A percentile compares a stretch with the other conserved stretches of the same genome.
Conservation (phyloP, 345 rosid species). For the Populus pruinosa region DNA sequence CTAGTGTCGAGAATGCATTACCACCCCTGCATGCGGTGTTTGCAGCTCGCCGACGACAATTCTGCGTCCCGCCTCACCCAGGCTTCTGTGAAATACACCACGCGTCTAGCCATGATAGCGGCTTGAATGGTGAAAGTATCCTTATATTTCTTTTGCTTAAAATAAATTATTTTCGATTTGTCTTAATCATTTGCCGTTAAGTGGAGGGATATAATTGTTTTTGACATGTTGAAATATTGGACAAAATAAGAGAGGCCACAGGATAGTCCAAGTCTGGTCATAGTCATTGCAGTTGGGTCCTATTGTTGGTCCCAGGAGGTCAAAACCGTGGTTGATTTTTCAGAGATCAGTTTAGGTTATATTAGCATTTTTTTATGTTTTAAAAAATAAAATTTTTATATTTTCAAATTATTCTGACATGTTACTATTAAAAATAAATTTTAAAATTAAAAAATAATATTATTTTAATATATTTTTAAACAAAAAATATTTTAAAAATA, state of each 20-base stretch:
- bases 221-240: not conserved
- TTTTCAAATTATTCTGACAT: too few species aligned
- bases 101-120: not conserved
- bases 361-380: too few species aligned
- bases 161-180: not conserved
- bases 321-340: not conserved
- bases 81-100: not conserved
- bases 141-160: not conserved
- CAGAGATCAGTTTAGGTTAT: not conserved
- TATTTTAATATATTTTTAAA: too few species aligned
- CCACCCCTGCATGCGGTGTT: not conserved
- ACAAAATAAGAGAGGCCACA: conserved; percentile 3
- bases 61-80: not conserved
- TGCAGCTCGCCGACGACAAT: not conserved
- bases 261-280: not conserved
- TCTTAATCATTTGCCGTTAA: conserved; percentile 3
- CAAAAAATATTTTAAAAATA: too few species aligned
- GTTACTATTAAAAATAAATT: too few species aligned
- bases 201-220: not conserved
- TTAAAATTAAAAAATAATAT: too few species aligned
- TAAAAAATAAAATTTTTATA: too few species aligned
- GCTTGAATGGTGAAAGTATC: not conserved
- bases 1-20: not conserved
- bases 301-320: not conserved
- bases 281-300: not conserved